A percentile compares a stretch with the other conserved stretches of the same genome.
phyloP scores from a whole-genome alignment of 2,329 filamentous ascomycete species.

The Pseudogymnoascus verrucosus region DNA sequence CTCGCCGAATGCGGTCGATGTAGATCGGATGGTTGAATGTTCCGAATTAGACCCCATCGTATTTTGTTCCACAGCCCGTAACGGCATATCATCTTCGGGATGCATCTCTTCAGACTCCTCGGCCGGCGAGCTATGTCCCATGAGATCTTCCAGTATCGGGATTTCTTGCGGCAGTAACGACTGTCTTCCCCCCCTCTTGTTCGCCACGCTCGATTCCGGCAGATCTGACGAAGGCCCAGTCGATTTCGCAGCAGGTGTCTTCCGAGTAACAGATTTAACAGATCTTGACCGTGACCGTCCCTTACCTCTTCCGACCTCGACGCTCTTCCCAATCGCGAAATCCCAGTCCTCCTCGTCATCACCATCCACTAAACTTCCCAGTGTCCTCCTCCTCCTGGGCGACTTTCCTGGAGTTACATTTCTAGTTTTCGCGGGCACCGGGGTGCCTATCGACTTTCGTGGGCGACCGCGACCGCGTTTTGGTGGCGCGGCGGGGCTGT shows the following conservation, averaged over 20 bases:
- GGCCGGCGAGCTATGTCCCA: background rate
- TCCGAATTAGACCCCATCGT: conserved; percentile 9
- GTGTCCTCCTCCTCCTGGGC: conserved; percentile 20
- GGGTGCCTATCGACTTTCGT: conserved; percentile 33
- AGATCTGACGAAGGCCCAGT: conserved; percentile 5
- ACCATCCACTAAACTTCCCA: conserved; percentile 20
- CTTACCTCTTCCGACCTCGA: conserved; percentile 19
- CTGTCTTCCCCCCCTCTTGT: conserved; percentile 19
- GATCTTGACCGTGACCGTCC: conserved; percentile 23
- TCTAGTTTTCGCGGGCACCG: conserved; percentile 27
- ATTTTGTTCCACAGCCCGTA: background rate
- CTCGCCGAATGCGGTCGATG: conserved; percentile 12
- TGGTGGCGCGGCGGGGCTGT: conserved; percentile 27
- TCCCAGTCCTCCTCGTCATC: conserved; percentile 21
- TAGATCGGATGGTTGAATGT: conserved; percentile 20
- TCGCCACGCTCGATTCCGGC: conserved; percentile 10
- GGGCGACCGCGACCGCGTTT: conserved; percentile 34
- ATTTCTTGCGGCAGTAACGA: conserved; percentile 15
- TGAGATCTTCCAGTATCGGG: conserved; percentile 11
- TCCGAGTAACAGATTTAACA: conserved; percentile 17
- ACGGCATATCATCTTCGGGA: background rate
- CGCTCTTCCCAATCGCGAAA: conserved; percentile 19
- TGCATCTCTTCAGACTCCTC: background rate
- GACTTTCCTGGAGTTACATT: conserved; percentile 20
- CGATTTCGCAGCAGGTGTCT: conserved; percentile 14